phyloP scores from a whole-genome alignment of 352 stramenopile genomes.

The Phytophthora citricola region DNA sequence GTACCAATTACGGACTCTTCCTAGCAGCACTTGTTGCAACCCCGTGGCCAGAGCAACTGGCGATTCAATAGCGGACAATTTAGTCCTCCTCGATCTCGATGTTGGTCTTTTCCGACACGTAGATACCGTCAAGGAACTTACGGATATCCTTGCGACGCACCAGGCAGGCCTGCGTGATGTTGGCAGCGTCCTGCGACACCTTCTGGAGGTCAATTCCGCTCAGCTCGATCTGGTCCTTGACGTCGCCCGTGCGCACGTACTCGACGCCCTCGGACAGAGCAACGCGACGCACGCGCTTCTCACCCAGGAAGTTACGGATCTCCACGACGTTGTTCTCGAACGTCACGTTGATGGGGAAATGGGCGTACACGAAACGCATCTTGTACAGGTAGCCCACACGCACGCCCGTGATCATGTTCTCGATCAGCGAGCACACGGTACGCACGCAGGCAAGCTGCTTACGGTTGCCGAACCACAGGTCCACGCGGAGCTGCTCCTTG shows the following conservation, averaged over 20 bases:
- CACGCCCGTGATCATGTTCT: slow-evolving; percentile 99
- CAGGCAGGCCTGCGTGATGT: slow-evolving; percentile 88
- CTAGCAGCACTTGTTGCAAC: slow-evolving; percentile 31
- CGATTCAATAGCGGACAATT: slow-evolving; percentile 20
- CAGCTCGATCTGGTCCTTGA: slow-evolving; percentile 99
- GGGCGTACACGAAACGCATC: slow-evolving; percentile 99
- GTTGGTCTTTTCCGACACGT: slow-evolving; percentile 97
- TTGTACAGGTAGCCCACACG: slow-evolving; percentile 99
- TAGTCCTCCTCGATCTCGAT: slow-evolving; percentile 75
- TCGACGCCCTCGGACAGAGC: slow-evolving; percentile 93
- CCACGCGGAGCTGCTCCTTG: slow-evolving; percentile 94
- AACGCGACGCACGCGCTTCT: slow-evolving; percentile 98
- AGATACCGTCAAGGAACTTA: slow-evolving; percentile 99
- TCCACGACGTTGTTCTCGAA: slow-evolving; percentile 95
- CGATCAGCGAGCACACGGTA: slow-evolving; percentile 98
- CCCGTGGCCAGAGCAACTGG: slow-evolving; percentile 6
- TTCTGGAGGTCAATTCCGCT: slow-evolving; percentile 97
- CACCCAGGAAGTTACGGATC: slow-evolving; percentile 99
- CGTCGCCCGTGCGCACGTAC: slow-evolving; percentile 95
- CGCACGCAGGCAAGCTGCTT: slow-evolving; percentile 99
- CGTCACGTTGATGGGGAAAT: slow-evolving; percentile 99
- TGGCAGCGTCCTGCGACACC: slow-evolving; percentile 93
- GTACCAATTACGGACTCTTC: slow-evolving; percentile 43
- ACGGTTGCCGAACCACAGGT: slow-evolving; percentile 99
- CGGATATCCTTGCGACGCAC: slow-evolving; percentile 95